These are phyloP conservation scores for Pichia sp. DNA, from an alignment of 1,139 yeast species.

Conservation along the genomic window DNA sequence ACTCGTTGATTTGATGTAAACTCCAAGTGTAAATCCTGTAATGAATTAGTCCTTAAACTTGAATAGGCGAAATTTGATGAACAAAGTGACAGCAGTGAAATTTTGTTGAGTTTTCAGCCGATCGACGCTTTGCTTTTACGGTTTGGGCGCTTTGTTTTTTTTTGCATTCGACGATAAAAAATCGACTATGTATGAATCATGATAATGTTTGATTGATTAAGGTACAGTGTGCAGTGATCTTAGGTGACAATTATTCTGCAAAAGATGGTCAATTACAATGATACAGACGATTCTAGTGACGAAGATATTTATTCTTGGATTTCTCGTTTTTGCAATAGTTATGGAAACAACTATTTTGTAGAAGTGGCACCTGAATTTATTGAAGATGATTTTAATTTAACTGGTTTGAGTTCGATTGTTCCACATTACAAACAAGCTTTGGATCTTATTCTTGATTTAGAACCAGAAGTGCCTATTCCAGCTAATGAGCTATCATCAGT, in stretches of 20 bases:
- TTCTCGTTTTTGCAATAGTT: conserved; percentile 75
- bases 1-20: neutral
- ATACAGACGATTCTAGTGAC: conserved; percentile 34
- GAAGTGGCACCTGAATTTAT: conserved; percentile 90
- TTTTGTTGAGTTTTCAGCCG: neutral
- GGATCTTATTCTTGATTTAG: conserved; percentile 84
- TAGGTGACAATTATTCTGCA: neutral
- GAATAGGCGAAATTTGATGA: neutral
- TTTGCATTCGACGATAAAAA: neutral
- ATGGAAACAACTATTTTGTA: conserved; percentile 90
- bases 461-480: conserved; percentile 56
- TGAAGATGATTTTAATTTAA: conserved; percentile 92
- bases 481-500: conserved; percentile 67
- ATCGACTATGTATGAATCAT: neutral
- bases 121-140: neutral
- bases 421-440: conserved; percentile 90
- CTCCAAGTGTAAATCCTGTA: too few relatives aligned
- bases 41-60: neutral
- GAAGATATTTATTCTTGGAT: conserved; percentile 84
- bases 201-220: neutral
- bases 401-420: conserved; percentile 79
- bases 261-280: neutral
- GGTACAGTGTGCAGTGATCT: neutral
- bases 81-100: neutral
- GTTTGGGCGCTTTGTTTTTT: neutral